Conservation (phyloP, 371 early-diverging fungal genomes). For the Parasitella parasitica region DNA sequence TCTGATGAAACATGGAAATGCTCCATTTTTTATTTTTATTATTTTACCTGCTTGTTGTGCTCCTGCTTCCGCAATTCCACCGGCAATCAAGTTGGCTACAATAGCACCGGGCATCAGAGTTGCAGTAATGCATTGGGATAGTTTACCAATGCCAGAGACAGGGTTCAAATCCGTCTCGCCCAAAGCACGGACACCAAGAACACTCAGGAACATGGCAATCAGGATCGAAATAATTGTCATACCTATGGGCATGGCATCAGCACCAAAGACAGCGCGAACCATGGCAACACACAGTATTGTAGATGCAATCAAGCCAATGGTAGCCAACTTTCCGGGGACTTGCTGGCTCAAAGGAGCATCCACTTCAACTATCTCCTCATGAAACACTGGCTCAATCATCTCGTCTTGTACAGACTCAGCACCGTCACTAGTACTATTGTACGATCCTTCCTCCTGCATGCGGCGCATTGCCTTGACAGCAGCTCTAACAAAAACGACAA, state of each 20-base stretch:
- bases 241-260: constrained; percentile 43
- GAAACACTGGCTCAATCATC: constrained; percentile 12
- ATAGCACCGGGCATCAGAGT: constrained; percentile 70
- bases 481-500: constrained; percentile 48
- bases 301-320: constrained; percentile 61
- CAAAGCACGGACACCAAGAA: constrained; percentile 71
- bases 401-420: constrained; percentile 22
- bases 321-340: constrained; percentile 58
- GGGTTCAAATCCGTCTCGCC: constrained; percentile 87
- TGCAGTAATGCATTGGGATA: constrained; percentile 83
- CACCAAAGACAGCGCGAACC: constrained; percentile 61
- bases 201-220: constrained; percentile 62
- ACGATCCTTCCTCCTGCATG: neutral
- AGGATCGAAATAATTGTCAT: constrained; percentile 57
- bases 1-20: too few species aligned
- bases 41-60: constrained; percentile 58
- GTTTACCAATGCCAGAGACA: constrained; percentile 81
- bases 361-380: constrained; percentile 14
- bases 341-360: constrained; percentile 53
- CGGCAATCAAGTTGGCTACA: constrained; percentile 81
- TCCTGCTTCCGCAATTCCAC: constrained; percentile 83
- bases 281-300: constrained; percentile 59
- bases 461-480: constrained; percentile 10
- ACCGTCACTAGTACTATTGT: neutral
- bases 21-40: too few species aligned